Percentiles rank a stretch among this genome's conserved stretches.
These are phyloP conservation scores for Sanghuangporus weigelae DNA, from an alignment of 1,284 basidiomycete genomes.

Conservation along the genomic window DNA sequence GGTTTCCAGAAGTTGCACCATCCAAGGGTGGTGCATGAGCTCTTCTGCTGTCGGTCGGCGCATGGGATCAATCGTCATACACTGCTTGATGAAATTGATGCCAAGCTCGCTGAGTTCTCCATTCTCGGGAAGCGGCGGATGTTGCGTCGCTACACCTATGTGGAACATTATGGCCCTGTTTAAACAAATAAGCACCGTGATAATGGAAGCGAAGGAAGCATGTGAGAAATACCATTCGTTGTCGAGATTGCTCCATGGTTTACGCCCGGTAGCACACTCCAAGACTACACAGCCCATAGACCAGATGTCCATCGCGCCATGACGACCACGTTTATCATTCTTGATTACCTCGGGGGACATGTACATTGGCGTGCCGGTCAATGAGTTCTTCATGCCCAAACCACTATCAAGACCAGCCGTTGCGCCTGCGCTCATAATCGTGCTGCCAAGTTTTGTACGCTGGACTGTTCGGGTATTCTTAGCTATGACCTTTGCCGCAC, in stretches of 20 bases:
- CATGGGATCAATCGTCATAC: constrained; percentile 85
- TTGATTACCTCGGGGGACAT: constrained; percentile 99
- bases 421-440: constrained; percentile 27
- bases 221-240: constrained; percentile 83
- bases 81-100: constrained; percentile 92
- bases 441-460: constrained; percentile 37
- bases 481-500: constrained; percentile 95
- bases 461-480: constrained; percentile 90
- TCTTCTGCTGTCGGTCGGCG: constrained; percentile 82
- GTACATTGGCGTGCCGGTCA: constrained; percentile 99
- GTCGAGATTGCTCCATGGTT: constrained; percentile 98
- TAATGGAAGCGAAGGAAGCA: neutral
- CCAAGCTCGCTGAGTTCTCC: constrained; percentile 86
- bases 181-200: constrained; percentile 5
- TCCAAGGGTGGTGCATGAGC: constrained; percentile 89
- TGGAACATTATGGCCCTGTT: constrained; percentile 98
- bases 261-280: constrained; percentile 93
- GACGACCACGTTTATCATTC: constrained; percentile 77
- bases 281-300: constrained; percentile 94
- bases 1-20: constrained; percentile 72
- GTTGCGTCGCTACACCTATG: constrained; percentile 95
- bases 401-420: constrained; percentile 33
- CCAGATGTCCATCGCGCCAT: constrained; percentile 99
- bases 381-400: constrained; percentile 70
- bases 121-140: constrained; percentile 91